Evolutionary conservation across 2,329 filamentous ascomycete genomes (phyloP), one percentile per base, ranked within the genome.

Genomic region (Fusarium sulawesiense): DNA sequence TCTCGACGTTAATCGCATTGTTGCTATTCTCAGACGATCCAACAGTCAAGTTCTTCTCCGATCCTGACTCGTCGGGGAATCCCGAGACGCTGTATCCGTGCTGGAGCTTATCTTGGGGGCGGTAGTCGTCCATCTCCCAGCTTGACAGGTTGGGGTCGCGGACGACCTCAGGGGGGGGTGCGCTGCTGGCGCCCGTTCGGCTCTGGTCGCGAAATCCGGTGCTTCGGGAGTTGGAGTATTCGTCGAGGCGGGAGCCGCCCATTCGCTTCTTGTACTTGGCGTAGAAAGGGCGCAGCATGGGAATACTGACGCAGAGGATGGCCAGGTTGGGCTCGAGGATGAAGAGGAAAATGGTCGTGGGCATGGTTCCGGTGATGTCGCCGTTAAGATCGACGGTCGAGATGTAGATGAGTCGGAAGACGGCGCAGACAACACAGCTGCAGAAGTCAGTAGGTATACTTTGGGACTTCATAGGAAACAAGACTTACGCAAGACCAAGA

Each of bases 251-350:
- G 8, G 78, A 79, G 0, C 76, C 76, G 6, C 78, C 77, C 58
- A 78, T 75, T 44, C 76, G 68, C 56, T 78, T 75, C 62, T 73
- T 76, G 61, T 78, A 79, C 51, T 74, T 73, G 14, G 70, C 67
- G 60, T 77, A 80, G 54, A 81, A 76, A 4, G 80, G 76, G 40
- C 79, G 76, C 7, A 83, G 73, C 80, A 83, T 83, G 4, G 81
- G 81, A 49, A 83, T 76, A 62, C 80, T 81, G 54, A 82, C 78
- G 63, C 80, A 83, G 11, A 83, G 70, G 59, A 83, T 80, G 40
- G 78, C 80, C 7, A 82, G 75, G 53, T 80, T 81, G 0, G 80
- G 80, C 56, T 83, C 81, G 25, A 82, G 73, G 42, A 76, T 78
- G 64, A 80, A 81, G 56, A 81, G 79, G 60, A 82, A 79, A 41